phyloP scores from a whole-genome alignment of 257 asterid genomes.

The Solanum ahanhuiri region DNA sequence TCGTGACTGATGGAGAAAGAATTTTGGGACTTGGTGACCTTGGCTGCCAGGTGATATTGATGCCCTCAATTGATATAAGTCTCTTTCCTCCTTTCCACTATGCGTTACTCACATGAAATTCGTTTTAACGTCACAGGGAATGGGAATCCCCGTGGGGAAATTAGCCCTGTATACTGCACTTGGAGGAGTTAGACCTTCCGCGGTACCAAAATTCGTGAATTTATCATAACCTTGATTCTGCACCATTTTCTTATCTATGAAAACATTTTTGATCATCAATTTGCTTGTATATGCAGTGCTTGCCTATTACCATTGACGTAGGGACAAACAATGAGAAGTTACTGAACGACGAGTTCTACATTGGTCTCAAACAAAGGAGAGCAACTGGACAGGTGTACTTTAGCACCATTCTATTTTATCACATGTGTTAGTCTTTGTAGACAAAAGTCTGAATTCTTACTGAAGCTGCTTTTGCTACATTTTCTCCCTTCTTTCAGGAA shows the following conservation, averaged over 20 bases:
- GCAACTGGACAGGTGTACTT: slow-evolving; percentile 80
- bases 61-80: not conserved
- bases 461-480: not conserved
- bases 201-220: slow-evolving; percentile 19
- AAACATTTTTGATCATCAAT: not conserved
- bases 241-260: not conserved
- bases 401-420: not conserved
- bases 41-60: slow-evolving; percentile 53
- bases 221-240: not conserved
- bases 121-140: slow-evolving; percentile 8
- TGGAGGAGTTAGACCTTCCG: slow-evolving; percentile 28
- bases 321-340: slow-evolving; percentile 83
- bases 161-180: slow-evolving; percentile 22
- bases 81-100: not conserved
- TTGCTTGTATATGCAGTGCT: slow-evolving; percentile 38
- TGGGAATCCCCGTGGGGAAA: slow-evolving; percentile 27
- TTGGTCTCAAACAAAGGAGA: slow-evolving; percentile 83
- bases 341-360: slow-evolving; percentile 80
- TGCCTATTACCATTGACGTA: slow-evolving; percentile 89
- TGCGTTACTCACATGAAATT: not conserved
- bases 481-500: slow-evolving; percentile 37
- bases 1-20: slow-evolving; percentile 69
- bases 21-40: slow-evolving; percentile 72
- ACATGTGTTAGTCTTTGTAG: not conserved
- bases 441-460: not conserved